Conservation (phyloP, 805 yeast genomes). For the Vanderwaltozyma verrucispora region DNA sequence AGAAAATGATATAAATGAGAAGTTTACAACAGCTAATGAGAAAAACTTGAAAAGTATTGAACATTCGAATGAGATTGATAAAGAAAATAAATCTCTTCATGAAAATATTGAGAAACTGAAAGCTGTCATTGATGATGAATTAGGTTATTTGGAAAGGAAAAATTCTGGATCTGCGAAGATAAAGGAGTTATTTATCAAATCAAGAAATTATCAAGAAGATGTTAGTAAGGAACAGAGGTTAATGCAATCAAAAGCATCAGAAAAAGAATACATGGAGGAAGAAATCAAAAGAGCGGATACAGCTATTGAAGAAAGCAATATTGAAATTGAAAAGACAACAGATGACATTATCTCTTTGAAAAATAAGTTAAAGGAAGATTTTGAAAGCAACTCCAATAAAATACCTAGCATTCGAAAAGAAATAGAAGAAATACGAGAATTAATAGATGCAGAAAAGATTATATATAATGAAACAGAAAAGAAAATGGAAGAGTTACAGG, state of each 20-base stretch:
- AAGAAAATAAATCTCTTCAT: conserved; percentile 21
- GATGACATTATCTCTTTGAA: conserved; percentile 9
- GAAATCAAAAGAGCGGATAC: conserved; percentile 46
- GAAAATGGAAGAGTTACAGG: conserved; percentile 10
- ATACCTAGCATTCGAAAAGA: conserved; percentile 3
- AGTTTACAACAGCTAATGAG: conserved; percentile 33
- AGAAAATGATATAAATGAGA: conserved; percentile 35
- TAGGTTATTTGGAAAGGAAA: conserved; percentile 10
- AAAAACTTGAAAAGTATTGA: conserved; percentile 14
- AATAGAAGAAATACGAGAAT: conserved; percentile 6
- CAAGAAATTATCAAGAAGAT: conserved; percentile 38
- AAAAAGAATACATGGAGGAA: conserved; percentile 49
- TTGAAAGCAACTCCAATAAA: conserved; percentile 2
- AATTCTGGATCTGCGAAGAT: conserved; percentile 5
- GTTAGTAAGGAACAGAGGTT: conserved; percentile 35
- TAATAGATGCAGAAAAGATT: conserved; percentile 9
- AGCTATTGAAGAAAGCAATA: conserved; percentile 38
- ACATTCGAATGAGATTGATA: conserved; percentile 23
- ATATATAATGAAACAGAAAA: conserved; percentile 7
- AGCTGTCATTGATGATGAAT: conserved; percentile 20
- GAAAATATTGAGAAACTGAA: conserved; percentile 21
- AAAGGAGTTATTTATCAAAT: conserved; percentile 17
- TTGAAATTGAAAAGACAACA: conserved; percentile 17
- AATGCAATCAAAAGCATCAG: conserved; percentile 41
- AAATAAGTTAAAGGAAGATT: conserved; percentile 7